Conservation (phyloP, 257 asterid species). For the Henckelia pumila region DNA sequence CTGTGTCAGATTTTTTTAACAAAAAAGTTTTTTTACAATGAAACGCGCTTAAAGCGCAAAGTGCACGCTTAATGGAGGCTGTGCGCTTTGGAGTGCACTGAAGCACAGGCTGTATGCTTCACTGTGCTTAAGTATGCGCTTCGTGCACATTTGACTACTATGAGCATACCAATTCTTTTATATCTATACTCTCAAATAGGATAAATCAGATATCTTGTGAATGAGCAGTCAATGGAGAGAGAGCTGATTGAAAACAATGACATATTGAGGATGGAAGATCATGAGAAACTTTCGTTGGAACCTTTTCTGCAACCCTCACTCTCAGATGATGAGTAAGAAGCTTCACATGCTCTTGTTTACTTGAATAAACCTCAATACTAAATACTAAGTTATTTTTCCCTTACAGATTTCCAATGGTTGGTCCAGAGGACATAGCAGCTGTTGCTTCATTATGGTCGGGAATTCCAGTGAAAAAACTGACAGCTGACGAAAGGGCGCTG, state of each 20-base stretch:
- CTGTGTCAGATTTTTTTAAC: too few relatives aligned
- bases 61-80: too few relatives aligned
- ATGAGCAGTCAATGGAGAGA: slow-evolving; percentile 50
- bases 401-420: slow-evolving; percentile 59
- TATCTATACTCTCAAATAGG: slow-evolving; percentile 17
- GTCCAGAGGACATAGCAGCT: slow-evolving; percentile 90
- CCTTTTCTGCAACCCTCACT: slow-evolving; percentile 32
- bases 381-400: slow-evolving; percentile 25
- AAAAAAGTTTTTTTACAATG: too few relatives aligned
- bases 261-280: slow-evolving; percentile 37
- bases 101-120: too few relatives aligned
- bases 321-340: slow-evolving; percentile 68
- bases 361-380: slow-evolving; percentile 19
- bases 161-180: background rate
- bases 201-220: slow-evolving; percentile 26
- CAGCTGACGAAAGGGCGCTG: slow-evolving; percentile 79
- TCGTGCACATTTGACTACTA: too few relatives aligned
- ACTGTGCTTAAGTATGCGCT: too few relatives aligned
- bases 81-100: too few relatives aligned
- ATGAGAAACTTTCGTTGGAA: slow-evolving; percentile 29
- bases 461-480: slow-evolving; percentile 80
- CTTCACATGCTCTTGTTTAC: slow-evolving; percentile 1
- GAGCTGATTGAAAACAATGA: slow-evolving; percentile 42
- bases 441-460: slow-evolving; percentile 94
- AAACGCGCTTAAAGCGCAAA: too few relatives aligned